Evolutionary conservation across 257 asterid species (phyloP), one percentile per base, ranked within the genome.

Genomic region (Nicotiana tomentosiformis): DNA sequence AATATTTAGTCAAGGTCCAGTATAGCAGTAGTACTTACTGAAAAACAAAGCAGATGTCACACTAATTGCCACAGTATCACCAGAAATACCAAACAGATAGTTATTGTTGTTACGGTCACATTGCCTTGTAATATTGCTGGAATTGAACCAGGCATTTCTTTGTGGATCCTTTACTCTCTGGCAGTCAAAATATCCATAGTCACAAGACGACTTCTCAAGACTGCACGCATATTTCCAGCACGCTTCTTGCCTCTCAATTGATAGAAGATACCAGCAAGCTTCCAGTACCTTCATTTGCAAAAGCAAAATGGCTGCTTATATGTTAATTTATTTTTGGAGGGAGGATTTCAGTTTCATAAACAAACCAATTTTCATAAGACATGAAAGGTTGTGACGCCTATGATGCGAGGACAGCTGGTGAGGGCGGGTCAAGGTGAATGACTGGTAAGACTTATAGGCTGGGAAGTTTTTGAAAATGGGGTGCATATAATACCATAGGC

Each of bases 161-260:
- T 80, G 86, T 4, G 62, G 80, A 33, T 90, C 94, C 49, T 15
- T 43, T 65, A 90, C 87, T 77, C 90, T 83, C 20, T 79, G 88
- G 83, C 98, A 93, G 66, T 96, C 97, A 10, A 94, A 93, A 89
- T 86, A 93, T 66, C 81, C 84, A 82, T 82, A 82, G 77, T 86
- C 88, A 85, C 99, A 96, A 26, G 87, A 69, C 11, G 86, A 61
- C 56, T 12, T 68, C 87, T 94, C 97, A 5, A 90, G 88, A 83
- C 57, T 66, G 84, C 99, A 96, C 5, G 82, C 85, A 23, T 87
- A 85, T 78, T 90, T 93, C 99, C 98, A 96, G 83, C 99, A 94
- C 49, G 93, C 95, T 85, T 94, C 99, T 85, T 94, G 98, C 83
- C 99, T 96, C 98, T 96, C 98, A 32, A 96, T 89, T 8, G 98